Conservation (phyloP, 257 asterid species). For the Handroanthus guayacan region DNA sequence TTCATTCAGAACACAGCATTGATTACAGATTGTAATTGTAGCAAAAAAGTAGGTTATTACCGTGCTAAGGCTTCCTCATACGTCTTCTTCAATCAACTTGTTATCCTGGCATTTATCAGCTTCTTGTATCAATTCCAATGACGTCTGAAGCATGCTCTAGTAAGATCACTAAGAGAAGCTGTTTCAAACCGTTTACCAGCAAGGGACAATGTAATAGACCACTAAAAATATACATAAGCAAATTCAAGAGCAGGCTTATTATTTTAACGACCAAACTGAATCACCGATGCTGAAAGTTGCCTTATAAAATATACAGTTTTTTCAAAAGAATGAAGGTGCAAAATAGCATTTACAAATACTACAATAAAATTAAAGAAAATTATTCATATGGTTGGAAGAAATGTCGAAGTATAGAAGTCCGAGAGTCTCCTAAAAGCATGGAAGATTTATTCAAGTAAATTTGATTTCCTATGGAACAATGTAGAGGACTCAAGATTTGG, state of each 20-base stretch:
- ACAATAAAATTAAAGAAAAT: not conserved
- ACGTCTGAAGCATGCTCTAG: not conserved
- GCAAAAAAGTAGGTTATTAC: not conserved
- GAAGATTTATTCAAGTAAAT: not conserved
- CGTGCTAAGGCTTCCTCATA: not conserved
- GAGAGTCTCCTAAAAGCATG: not conserved
- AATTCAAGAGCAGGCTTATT: not conserved
- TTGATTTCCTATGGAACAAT: not conserved
- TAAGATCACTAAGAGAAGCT: not conserved
- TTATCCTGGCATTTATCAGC: not conserved
- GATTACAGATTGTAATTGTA: not conserved
- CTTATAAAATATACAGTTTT: not conserved
- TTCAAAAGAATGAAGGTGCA: slow-evolving; percentile 4
- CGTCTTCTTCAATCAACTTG: not conserved
- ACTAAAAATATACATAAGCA: no score
- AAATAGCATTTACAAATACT: not conserved
- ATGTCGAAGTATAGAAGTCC: not conserved
- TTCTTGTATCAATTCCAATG: not conserved
- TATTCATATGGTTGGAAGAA: not conserved
- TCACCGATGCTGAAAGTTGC: not conserved
- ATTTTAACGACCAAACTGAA: not conserved
- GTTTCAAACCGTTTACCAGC: not conserved
- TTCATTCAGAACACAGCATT: not conserved
- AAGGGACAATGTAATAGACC: not conserved
- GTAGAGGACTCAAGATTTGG: not conserved